Percentiles rank a stretch among this genome's conserved stretches.
Evolutionary conservation across 164 flowering plant genomes (phyloP).

Genomic region (Aristolochia californica): DNA sequence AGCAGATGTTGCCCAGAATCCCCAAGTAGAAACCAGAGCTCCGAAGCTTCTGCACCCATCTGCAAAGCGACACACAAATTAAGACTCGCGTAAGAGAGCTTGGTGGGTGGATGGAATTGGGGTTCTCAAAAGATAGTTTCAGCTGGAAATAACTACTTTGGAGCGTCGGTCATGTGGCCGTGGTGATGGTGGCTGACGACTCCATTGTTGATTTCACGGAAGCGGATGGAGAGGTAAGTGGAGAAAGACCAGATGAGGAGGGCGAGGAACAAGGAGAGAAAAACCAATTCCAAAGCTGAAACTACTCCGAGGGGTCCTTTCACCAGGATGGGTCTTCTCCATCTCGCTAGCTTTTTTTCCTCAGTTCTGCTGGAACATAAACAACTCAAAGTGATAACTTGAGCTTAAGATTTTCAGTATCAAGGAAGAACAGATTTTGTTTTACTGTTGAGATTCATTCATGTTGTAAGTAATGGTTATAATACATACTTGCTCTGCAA

Average conservation of each 20-base stretch:
- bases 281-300: constrained; percentile 37
- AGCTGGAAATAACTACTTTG: too few relatives aligned
- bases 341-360: not conserved
- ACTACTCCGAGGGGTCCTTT: constrained; percentile 78
- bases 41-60: too few relatives aligned
- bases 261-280: constrained; percentile 52
- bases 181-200: not conserved
- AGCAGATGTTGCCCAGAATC: too few relatives aligned
- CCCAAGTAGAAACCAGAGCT: too few relatives aligned
- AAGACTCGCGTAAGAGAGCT: too few relatives aligned
- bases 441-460: too few relatives aligned
- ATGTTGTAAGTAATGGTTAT: too few relatives aligned
- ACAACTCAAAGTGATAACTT: not conserved
- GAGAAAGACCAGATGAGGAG: constrained; percentile 60
- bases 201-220: constrained; percentile 17
- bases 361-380: not conserved
- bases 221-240: constrained; percentile 18
- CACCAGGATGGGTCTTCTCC: constrained; percentile 44
- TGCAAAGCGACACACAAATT: not conserved
- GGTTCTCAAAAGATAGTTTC: too few relatives aligned
- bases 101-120: too few relatives aligned
- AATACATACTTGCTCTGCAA: constrained; percentile 11
- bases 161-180: too few relatives aligned
- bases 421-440: not conserved
- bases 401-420: not conserved